Evolutionary conservation across 192 early-diverging fungal species (phyloP), one percentile per base, ranked within the genome.

Genomic region (Gryganskiella cystojenkinii): DNA sequence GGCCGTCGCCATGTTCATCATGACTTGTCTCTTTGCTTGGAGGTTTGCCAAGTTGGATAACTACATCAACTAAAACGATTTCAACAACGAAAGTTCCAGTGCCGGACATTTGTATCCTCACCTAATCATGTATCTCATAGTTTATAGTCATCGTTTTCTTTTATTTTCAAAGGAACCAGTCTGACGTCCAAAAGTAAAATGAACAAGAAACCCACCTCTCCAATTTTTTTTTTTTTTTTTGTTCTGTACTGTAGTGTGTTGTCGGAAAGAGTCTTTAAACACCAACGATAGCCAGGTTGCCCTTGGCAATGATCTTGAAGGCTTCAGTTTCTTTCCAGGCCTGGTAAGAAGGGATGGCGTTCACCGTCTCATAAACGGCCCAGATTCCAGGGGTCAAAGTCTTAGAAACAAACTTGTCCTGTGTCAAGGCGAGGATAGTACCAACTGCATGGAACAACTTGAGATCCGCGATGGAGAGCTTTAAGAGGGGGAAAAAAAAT

Each of bases 21-120:
- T 78, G 44, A 78, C 88, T n/a, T 11, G 80, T 15, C 55, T 86
- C 50, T 90, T 90, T 58, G 79, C 78, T 22, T 66, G 81, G 60
- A 84, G 79, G 81, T 90, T 90, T 66, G 66, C 71, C 42, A 60
- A 87, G 25, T 85, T 87, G 61, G 88, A 89, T 66, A 40, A 71
- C 27, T 53, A 60, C 6, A 80, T 78, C 20, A 13, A 40, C 13
- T 40, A 40, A 40, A 40, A n/a, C n/a, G n/a, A n/a, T n/a, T n/a
- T n/a, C 13, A 40, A 5, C 37, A 40, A 40, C 37, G 13, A 50
- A 50, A 50, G n/a, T n/a, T n/a, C n/a, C n/a, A n/a, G n/a, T n/a
- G n/a, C n/a, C n/a, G n/a, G n/a, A n/a, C n/a, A n/a, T n/a, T n/a
- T n/a, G n/a, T n/a, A n/a, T n/a, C n/a, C n/a, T n/a, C n/a, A n/a